Evolutionary conservation across 1,139 yeast species (phyloP), one percentile per base, ranked within the genome.

Genomic region (Casaregolazyma suthepensis): DNA sequence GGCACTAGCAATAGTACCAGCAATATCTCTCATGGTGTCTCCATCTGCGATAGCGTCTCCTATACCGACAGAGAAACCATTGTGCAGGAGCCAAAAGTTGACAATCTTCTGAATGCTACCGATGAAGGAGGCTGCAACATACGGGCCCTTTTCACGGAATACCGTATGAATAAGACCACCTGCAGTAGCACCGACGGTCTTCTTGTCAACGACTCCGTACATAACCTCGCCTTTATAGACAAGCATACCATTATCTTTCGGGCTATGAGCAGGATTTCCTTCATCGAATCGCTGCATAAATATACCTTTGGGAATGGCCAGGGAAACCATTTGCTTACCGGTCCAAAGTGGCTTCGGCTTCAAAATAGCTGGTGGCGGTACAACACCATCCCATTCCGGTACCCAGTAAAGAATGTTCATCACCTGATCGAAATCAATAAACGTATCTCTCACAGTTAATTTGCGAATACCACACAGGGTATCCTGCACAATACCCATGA

Each of bases 401-500:
- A 94, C 90, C 99, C 99, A 94, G 71, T 87, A 91, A 61, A 93
- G 78, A 77, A 93, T 87, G 68, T 93, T 93, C 94, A 94, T 87
- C 52, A 93, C 96, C 73, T 90, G 96, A 62, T 89, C 96, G 67
- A 85, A 88, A 61, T 88, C 96, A 57, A 94, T 77, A 66, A 90
- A 93, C 44, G 77, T 81, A 68, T 93, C 99, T 68, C 96, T 84
- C 59, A 88, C 75, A 0, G 99, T 91, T 87, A 93, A 81, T 69
- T 94, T 93, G 74, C 99, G 85, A 56, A 93, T 79, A 76, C 99
- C 99, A 80, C 97, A 90, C 61, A 93, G 76, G 0, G 99, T 91
- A 73, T 93, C 99, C 76, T 93, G 99, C 59, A 93, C 99, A 77
- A 93, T 93, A 76, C 99, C 99, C 99, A 93, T 93, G 61, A 95